A percentile compares a stretch with the other conserved stretches of the same genome.
Evolutionary conservation across 164 flowering plant genomes (phyloP).

Genomic region (Houttuynia cordata): DNA sequence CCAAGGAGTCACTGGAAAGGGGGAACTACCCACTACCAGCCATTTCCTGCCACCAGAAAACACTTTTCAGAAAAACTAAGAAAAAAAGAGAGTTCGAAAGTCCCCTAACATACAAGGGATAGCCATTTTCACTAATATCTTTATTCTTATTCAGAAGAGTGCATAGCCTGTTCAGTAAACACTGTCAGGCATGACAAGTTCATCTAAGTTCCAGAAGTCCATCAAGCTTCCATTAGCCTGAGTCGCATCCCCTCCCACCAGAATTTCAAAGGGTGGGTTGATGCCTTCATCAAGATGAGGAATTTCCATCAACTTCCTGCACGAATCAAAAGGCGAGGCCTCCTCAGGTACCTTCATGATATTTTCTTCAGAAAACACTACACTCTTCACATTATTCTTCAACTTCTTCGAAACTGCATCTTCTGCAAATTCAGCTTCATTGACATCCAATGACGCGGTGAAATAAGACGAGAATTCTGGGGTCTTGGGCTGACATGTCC

Average conservation of each 20-base stretch:
- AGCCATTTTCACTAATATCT: not conserved
- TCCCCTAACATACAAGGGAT: no score
- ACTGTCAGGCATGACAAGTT: constrained; percentile 7
- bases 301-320: constrained; percentile 56
- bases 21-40: no score
- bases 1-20: no score
- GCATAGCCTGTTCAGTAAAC: not conserved
- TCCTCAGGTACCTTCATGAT: constrained; percentile 43
- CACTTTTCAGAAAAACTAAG: no score
- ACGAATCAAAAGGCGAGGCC: constrained; percentile 56
- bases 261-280: constrained; percentile 53
- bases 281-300: constrained; percentile 60
- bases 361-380: constrained; percentile 19
- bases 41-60: no score
- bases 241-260: constrained; percentile 41
- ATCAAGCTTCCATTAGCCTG: constrained; percentile 47
- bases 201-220: constrained; percentile 87
- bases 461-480: constrained; percentile 64
- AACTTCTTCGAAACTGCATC: constrained; percentile 49
- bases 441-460: constrained; percentile 24
- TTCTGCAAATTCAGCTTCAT: constrained; percentile 38
- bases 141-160: not conserved
- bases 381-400: constrained; percentile 25
- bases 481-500: constrained; percentile 47
- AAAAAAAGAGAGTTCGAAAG: no score